Conservation (phyloP, 495 filamentous ascomycete genomes). For the Tuber indicum region DNA sequence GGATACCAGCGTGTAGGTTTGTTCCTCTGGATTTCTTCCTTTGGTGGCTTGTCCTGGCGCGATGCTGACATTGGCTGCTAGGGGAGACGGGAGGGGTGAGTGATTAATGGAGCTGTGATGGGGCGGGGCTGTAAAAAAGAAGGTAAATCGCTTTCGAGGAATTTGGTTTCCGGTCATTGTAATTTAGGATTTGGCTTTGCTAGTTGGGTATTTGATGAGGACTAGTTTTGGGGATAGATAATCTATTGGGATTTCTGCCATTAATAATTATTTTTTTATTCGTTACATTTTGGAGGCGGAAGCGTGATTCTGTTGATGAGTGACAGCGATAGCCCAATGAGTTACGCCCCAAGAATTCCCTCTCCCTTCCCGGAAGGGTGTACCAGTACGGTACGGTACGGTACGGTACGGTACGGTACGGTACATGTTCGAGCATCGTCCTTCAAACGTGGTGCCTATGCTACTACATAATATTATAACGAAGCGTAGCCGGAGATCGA, state of each 20-base stretch:
- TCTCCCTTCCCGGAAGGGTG: not conserved
- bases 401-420: too few species aligned
- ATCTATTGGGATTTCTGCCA: not conserved
- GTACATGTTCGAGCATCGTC: too few species aligned
- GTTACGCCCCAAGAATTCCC: not conserved
- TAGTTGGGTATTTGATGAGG: not conserved
- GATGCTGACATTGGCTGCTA: not conserved
- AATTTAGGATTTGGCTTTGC: not conserved
- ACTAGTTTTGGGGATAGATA: not conserved
- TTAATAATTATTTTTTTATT: not conserved
- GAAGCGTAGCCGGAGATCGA: not conserved
- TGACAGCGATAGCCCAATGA: not conserved
- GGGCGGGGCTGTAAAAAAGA: not conserved
- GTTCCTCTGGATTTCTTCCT: not conserved
- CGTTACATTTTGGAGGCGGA: not conserved
- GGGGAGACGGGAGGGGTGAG: not conserved
- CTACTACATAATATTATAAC: not conserved
- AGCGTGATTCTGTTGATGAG: not conserved
- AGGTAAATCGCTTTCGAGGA: not conserved
- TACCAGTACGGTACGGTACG: not conserved
- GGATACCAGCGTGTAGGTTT: slow-evolving; percentile 7
- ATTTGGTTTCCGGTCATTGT: not conserved
- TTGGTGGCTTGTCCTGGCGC: not conserved
- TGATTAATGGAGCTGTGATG: not conserved
- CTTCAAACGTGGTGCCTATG: not conserved